phyloP scores from a whole-genome alignment of 306 rosid genomes.

The Citrullus amarus region DNA sequence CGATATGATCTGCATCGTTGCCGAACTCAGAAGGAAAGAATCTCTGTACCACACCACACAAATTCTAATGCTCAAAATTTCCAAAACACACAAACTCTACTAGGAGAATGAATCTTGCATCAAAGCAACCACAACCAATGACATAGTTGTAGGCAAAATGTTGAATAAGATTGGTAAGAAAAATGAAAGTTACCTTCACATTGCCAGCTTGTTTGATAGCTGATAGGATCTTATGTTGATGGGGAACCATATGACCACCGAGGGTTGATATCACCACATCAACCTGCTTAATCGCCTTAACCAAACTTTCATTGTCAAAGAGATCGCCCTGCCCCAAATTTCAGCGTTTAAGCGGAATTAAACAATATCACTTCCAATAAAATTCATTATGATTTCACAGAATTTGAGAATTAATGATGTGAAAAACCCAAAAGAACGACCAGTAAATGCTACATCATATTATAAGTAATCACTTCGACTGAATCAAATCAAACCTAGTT shows the following conservation, averaged over 20 bases:
- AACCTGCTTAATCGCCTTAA: conserved; percentile 27
- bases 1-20: conserved; percentile 26
- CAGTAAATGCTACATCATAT: not conserved
- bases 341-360: not conserved
- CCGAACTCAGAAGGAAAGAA: conserved; percentile 34
- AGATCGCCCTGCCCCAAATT: conserved; percentile 16
- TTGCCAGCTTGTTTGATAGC: conserved; percentile 32
- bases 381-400: not conserved
- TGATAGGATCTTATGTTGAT: conserved; percentile 21
- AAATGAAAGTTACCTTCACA: conserved; percentile 14
- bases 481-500: not conserved
- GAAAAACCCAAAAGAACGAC: not conserved
- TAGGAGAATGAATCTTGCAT: not conserved
- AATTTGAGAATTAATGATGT: not conserved
- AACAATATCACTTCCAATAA: not conserved
- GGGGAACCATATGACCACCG: conserved; percentile 15
- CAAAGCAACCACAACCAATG: not conserved
- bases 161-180: not conserved
- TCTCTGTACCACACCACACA: conserved; percentile 11
- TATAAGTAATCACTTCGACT: not conserved
- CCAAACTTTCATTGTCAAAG: conserved; percentile 15
- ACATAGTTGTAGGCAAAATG: not conserved
- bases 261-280: conserved; percentile 28
- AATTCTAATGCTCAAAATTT: not conserved
- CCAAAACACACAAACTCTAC: not conserved